Evolutionary conservation across 345 rosid genomes (phyloP), one percentile per base, ranked within the genome.

Genomic region (Turritis glabra): DNA sequence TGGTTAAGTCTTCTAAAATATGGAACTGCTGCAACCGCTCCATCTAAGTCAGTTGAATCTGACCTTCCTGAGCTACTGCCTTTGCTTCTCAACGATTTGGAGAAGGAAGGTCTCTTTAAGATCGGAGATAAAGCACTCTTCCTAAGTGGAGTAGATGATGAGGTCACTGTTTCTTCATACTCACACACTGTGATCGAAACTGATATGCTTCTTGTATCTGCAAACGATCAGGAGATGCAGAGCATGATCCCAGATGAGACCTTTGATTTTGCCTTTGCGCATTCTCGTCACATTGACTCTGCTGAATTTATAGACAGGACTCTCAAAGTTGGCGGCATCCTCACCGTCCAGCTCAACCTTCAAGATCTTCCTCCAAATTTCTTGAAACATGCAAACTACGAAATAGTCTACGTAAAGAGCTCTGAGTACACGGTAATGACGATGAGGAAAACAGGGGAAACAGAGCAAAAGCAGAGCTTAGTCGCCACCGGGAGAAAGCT

Each of bases 241-340:
- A 80, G 64, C 27, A 35, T 33, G n/a, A 75, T 82, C 44, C 82
- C 77, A 0, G 71, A 63, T 2, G 81, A 85, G 62, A 77, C 84
- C 12, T 82, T 84, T 59, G 82, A 87, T 78, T 71, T 87, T 8
- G 74, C 80, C 69, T 83, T 92, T 81, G 72, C 87, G 12, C 54
- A 53, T n/a, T 71, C 69, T 76, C 84, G 71, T 54, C 69, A 61
- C 27, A 46, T 77, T 5, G 60, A 61, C 3, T 66, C 82, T 2
- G 54, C 64, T 1, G 77, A 82, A 13, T 86, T 92, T 81, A 77
- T 92, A 5, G 91, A 90, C 53, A 72, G 88, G 18, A 67, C 73
- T 35, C 88, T 92, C 41, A 88, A 83, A 85, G 61, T 81, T 2
- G 96, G 90, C 0, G 96, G 95, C 21, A 59, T 88, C 32, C 81